Evolutionary conservation across 2,329 filamentous ascomycete genomes (phyloP).

Genomic region (Elsinoe arachidis): DNA sequence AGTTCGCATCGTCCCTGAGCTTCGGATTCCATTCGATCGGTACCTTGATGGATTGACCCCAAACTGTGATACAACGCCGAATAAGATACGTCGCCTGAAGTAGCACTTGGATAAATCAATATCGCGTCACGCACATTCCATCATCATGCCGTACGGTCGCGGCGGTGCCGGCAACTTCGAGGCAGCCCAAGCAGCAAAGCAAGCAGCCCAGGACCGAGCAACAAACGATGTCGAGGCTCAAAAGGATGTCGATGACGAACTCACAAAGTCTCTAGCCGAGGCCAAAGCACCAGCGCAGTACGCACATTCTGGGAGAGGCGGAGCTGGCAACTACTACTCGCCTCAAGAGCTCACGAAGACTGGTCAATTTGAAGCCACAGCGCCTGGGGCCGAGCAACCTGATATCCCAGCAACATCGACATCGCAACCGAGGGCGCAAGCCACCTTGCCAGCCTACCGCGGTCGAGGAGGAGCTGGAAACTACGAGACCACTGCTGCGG

Average conservation of each 20-base stretch:
- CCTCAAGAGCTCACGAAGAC: constrained; percentile 32
- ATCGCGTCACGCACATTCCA: not conserved
- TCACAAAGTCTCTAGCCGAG: constrained; percentile 18
- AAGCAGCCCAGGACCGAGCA: constrained; percentile 20
- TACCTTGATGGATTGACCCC: constrained; percentile 11
- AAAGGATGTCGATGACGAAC: constrained; percentile 9
- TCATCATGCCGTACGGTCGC: constrained; percentile 25
- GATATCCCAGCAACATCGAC: not conserved
- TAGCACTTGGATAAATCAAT: too few species aligned
- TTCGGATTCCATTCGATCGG: not conserved
- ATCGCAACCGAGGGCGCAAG: not conserved
- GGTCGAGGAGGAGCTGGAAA: constrained; percentile 42
- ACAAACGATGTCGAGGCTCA: constrained; percentile 34
- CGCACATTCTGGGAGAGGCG: constrained; percentile 38
- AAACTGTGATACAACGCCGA: not conserved
- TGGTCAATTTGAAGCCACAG: constrained; percentile 29
- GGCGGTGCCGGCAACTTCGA: constrained; percentile 40
- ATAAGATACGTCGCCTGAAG: not conserved
- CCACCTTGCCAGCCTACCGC: constrained; percentile 1
- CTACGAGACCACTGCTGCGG: constrained; percentile 30
- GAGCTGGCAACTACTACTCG: constrained; percentile 40
- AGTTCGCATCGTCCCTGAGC: not conserved
- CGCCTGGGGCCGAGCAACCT: constrained; percentile 13
- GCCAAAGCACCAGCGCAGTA: constrained; percentile 26
- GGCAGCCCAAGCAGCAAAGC: constrained; percentile 18